phyloP scores from a whole-genome alignment of 2,329 filamentous ascomycete genomes.

The Meredithiella fracta region DNA sequence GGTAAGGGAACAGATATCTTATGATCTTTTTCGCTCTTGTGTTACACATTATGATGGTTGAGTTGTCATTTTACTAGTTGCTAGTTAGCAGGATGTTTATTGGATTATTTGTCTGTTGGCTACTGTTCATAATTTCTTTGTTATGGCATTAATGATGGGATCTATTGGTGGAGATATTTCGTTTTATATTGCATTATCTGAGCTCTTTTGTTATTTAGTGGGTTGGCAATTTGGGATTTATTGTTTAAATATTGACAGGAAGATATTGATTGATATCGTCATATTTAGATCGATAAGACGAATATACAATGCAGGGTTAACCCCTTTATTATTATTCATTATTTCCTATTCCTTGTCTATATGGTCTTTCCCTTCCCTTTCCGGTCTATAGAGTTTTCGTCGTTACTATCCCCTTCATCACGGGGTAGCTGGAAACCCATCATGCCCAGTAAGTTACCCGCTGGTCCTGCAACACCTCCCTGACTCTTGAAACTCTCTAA shows the following conservation, averaged over 20 bases:
- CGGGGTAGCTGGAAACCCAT: constrained; percentile 71
- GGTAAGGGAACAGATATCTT: too few species aligned
- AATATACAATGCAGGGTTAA: neutral
- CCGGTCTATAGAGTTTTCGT: constrained; percentile 13
- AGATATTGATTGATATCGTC: neutral
- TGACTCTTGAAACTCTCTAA: constrained; percentile 88
- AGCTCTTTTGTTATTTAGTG: too few species aligned
- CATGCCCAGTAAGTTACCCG: constrained; percentile 70
- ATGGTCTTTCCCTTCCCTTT: constrained; percentile 3
- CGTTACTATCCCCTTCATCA: constrained; percentile 43
- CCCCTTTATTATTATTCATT: neutral
- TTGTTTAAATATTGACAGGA: neutral
- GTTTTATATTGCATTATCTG: too few species aligned
- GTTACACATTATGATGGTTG: too few species aligned
- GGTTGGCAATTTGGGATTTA: too few species aligned
- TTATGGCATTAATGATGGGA: too few species aligned
- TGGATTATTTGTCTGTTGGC: too few species aligned
- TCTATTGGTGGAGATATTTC: too few species aligned
- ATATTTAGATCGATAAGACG: neutral
- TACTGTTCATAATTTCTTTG: too few species aligned
- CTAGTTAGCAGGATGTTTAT: too few species aligned
- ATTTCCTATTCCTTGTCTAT: neutral
- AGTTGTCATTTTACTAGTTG: too few species aligned
- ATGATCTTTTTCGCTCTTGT: too few species aligned
- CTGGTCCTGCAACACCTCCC: constrained; percentile 68